A percentile compares a stretch with the other conserved stretches of the same genome.
Conservation (phyloP, 805 yeast genomes). For the Saccharomycopsis amapae region DNA sequence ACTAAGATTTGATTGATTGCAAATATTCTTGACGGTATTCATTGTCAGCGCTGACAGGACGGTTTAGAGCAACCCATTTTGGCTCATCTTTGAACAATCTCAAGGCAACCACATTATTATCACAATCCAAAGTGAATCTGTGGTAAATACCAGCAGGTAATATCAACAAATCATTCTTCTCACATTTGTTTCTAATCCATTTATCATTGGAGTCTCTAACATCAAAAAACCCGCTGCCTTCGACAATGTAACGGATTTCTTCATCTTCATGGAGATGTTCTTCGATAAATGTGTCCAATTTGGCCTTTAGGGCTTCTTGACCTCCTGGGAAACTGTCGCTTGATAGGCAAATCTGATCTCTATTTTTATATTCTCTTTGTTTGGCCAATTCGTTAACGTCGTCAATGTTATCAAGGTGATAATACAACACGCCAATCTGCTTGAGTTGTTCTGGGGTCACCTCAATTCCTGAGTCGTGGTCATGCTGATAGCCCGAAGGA, state of each 20-base stretch:
- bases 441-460: conserved; percentile 46
- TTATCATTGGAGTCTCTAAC: conserved; percentile 54
- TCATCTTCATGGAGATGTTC: conserved; percentile 97
- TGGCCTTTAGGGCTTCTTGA: conserved; percentile 50
- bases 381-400: conserved; percentile 61
- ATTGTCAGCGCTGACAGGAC: conserved; percentile 39
- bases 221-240: conserved; percentile 90
- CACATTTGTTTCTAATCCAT: conserved; percentile 74
- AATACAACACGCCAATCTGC: conserved; percentile 63
- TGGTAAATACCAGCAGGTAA: conserved; percentile 94
- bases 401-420: conserved; percentile 38
- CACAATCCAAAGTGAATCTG: conserved; percentile 70
- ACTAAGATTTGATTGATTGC: conserved; percentile 1
- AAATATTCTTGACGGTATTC: conserved; percentile 6
- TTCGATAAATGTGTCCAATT: conserved; percentile 61
- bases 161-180: conserved; percentile 56
- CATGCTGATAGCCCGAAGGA: conserved; percentile 52
- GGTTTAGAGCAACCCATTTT: conserved; percentile 83
- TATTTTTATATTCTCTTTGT: conserved; percentile 68
- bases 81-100: conserved; percentile 92
- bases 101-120: conserved; percentile 63
- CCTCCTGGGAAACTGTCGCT: conserved; percentile 56
- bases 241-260: conserved; percentile 84
- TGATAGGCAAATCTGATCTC: conserved; percentile 63
- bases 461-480: conserved; percentile 61